Evolutionary conservation across 176 grass and related monocot species (phyloP), one percentile per base, ranked within the genome.

Genomic region (Poa annua): DNA sequence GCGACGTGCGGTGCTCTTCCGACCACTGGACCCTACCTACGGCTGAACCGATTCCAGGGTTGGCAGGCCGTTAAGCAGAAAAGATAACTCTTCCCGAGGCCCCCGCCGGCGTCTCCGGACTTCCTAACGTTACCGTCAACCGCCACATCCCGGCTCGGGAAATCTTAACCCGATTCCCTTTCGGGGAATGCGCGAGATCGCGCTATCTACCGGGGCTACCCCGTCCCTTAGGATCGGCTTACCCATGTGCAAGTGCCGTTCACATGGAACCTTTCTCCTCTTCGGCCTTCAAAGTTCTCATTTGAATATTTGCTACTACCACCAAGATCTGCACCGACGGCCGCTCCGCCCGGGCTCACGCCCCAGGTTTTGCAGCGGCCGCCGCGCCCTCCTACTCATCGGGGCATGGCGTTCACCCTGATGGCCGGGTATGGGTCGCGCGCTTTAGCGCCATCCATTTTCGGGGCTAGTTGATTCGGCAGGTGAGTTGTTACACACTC

Each of bases 281-380:
- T 92, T 92, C 84, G 69, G 87, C 84, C 87, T 92, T 92, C 84
- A 89, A 92, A 92, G 79, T 89, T 92, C 87, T 89, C 83, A 89
- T 92, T 92, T 92, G 86, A 92, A 92, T 92, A 92, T 92, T 88
- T 88, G 85, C 82, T 88, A 91, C 89, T 92, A 85, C 91, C 87
- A 93, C 77, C 87, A 89, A 89, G 87, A 85, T 89, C 56, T 54
- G 87, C 84, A 90, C 79, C 72, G 78, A 90, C 78, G 88, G 83
- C 78, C 83, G 83, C 88, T 90, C 88, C 77, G 77, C 77, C 88
- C 51, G 38, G 88, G 83, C 29, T 29, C 29, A 29, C 29, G 29
- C 29, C 29, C 29, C 29, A 29, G 29, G 29, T 29, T 29, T 29
- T 29, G 29, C 29, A 29, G 29, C 29, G 29, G 29, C 29, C 29